phyloP scores from a whole-genome alignment of 441 rosid species.

The Aleurites moluccanus region DNA sequence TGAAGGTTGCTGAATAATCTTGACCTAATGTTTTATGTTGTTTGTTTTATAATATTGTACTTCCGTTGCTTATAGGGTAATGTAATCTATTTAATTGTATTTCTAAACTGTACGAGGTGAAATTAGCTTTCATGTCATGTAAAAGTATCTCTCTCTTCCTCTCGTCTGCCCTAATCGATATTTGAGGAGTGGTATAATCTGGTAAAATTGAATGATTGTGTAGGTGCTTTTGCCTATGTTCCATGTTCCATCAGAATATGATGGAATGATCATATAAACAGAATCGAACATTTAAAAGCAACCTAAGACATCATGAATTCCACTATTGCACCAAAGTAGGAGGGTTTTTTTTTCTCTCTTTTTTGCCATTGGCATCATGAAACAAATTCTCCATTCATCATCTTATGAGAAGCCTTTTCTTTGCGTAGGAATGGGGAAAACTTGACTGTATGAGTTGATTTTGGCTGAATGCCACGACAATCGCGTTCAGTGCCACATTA shows the following conservation, averaged over 20 bases:
- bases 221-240: not conserved
- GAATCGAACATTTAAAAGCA: too few relatives aligned
- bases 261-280: too few relatives aligned
- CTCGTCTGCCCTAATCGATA: too few relatives aligned
- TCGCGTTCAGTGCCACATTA: constrained; percentile 20
- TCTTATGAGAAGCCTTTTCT: too few relatives aligned
- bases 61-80: constrained; percentile 12
- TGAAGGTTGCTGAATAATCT: constrained; percentile 58
- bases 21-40: constrained; percentile 21
- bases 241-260: too few relatives aligned
- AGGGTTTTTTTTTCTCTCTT: too few relatives aligned
- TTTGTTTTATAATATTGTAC: constrained; percentile 24
- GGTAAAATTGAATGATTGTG: not conserved
- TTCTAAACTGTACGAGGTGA: constrained; percentile 17
- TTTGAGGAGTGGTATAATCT: not conserved
- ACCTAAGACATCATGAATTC: too few relatives aligned
- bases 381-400: too few relatives aligned
- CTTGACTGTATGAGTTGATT: not conserved
- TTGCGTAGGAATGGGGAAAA: too few relatives aligned
- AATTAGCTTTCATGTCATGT: constrained; percentile 20
- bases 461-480: constrained; percentile 21
- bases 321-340: too few relatives aligned
- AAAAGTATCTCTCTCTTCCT: not conserved
- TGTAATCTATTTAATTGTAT: constrained; percentile 29
- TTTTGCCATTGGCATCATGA: too few relatives aligned